Conservation (phyloP, 1,139 yeast genomes). For the Candida tropicalis region DNA sequence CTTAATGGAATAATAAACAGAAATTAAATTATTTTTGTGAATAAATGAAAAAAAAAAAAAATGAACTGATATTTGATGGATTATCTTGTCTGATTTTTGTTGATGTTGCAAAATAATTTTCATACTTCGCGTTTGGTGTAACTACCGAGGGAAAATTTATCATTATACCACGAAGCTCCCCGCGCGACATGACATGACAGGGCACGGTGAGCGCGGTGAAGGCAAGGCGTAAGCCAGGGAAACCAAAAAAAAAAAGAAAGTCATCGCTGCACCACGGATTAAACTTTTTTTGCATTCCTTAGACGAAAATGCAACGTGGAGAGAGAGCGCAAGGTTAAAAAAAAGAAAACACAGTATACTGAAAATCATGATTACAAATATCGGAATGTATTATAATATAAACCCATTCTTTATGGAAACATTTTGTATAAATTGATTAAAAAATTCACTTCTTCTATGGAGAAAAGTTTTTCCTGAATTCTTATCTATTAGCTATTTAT, state of each 20-base stretch:
- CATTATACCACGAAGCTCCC: no score
- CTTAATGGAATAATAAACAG: neutral
- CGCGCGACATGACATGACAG: no score
- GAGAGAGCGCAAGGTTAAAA: neutral
- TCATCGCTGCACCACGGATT: neutral
- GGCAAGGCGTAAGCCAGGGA: no score
- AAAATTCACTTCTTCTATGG: neutral
- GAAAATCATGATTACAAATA: neutral
- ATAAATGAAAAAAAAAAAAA: neutral
- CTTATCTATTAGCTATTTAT: no score
- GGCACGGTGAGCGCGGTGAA: no score
- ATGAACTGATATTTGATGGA: neutral
- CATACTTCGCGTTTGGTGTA: no score
- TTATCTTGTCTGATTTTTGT: neutral
- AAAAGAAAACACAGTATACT: neutral
- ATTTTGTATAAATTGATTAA: no score
- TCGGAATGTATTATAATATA: neutral
- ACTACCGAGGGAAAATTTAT: no score
- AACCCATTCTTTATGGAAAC: neutral
- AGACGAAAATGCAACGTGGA: conserved; percentile 2
- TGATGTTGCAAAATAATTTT: neutral
- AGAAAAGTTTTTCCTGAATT: neutral
- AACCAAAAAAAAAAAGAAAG: neutral
- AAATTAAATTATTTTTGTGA: neutral
- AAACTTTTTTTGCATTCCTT: neutral